Evolutionary conservation across 148 eudicot genomes (phyloP), one percentile per base, ranked within the genome.

Genomic region (Persicaria maculosa): DNA sequence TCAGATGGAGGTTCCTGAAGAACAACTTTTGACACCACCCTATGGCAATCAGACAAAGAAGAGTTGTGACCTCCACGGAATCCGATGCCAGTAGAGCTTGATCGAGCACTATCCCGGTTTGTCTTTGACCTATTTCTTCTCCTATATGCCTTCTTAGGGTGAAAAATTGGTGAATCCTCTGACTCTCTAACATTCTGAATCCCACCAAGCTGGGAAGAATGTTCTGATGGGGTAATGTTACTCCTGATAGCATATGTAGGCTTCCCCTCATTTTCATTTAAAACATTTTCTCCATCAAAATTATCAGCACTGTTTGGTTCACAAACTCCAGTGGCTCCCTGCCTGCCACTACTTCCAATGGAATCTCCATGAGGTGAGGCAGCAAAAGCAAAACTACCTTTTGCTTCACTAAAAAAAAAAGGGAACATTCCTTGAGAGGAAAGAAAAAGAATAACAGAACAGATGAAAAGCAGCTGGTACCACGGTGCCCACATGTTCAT

Each of bases 251-350:
- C 83, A 75, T 81, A 88, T 65, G 50, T 44, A 46, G 82, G 75
- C 62, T 79, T 87, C 74, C 83, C 82, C 74, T 79, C 86, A 81
- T 74, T 85, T 77, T 83, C 90, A 84, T 74, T 75, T 54, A 82
- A 78, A 50, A 84, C 86, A 80, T 81, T 84, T 59, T 89, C 93
- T 68, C 90, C 96, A 79, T 95, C 92, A 80, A 95, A 87, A 81
- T 92, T 92, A 88, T 95, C 99, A 71, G 99, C 99, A 85, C 88
- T 88, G 74, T 87, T 87, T 10, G 96, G 96, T 74, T 95, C 99
- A 86, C 86, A 78, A 44, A 77, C 79, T 52, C 79, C 74, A 79
- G 84, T 84, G 74, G 80, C 85, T 77, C 87, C 92, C 74, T 80
- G 84, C 83, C 94, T 79, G 64, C 96, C 94, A 84, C 93, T 92